phyloP scores from a whole-genome alignment of 345 rosid genomes.

The Aquilaria malaccensis region DNA sequence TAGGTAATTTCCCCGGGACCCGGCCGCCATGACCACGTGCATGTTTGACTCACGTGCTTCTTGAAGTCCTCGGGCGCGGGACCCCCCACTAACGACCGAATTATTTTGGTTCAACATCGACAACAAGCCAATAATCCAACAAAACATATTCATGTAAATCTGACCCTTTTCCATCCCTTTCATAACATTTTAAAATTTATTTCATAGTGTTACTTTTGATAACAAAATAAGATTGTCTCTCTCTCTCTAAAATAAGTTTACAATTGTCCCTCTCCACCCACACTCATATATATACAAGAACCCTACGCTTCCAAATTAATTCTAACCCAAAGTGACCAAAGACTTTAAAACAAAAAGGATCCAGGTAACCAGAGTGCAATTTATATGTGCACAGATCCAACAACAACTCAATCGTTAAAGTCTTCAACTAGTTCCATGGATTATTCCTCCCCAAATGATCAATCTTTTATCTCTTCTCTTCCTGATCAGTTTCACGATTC shows the following conservation, averaged over 20 bases:
- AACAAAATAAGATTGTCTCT: neutral
- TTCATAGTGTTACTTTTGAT: neutral
- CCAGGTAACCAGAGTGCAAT: too few species aligned
- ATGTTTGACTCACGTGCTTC: slow-evolving; percentile 53
- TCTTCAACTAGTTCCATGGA: too few species aligned
- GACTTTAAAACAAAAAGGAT: neutral
- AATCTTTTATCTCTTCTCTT: slow-evolving; percentile 11
- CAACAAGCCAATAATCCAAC: neutral
- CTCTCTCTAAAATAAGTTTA: neutral
- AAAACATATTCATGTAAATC: slow-evolving; percentile 18
- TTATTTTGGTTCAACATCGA: neutral
- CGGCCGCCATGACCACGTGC: slow-evolving; percentile 29
- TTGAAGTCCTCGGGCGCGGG: slow-evolving; percentile 12
- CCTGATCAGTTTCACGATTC: slow-evolving; percentile 14
- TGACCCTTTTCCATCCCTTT: slow-evolving; percentile 12
- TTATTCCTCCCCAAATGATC: slow-evolving; percentile 14
- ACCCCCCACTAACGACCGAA: slow-evolving; percentile 30
- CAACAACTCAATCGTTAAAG: too few species aligned
- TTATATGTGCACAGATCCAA: too few species aligned
- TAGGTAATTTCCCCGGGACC: slow-evolving; percentile 9
- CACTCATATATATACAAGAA: slow-evolving; percentile 14
- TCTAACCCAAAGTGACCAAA: slow-evolving; percentile 11
- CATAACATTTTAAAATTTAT: neutral
- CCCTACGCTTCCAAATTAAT: slow-evolving; percentile 1
- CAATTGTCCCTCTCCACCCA: slow-evolving; percentile 10